Evolutionary conservation across 2,329 filamentous ascomycete genomes (phyloP), one percentile per base, ranked within the genome.

Genomic region (Camptophora hylomeconis): DNA sequence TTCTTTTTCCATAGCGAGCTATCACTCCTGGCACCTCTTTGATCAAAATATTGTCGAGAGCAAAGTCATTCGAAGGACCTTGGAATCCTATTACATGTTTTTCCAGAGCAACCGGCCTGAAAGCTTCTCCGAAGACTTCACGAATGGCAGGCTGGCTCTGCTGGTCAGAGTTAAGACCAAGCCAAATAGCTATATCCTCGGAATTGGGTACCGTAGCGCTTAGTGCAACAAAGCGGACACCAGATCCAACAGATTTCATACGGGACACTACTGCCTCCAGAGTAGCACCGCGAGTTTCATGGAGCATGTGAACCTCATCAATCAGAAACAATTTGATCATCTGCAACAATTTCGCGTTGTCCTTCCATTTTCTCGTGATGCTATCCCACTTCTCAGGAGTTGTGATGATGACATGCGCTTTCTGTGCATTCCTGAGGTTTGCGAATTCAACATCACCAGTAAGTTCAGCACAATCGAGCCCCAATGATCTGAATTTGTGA

Each of bases 361-460:
- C 82, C 42, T 75, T 73, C 83, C 83, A 92, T 47, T 82, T 86
- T 11, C 82, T 66, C 1, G 83, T 92, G 50, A 89, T 75, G 35
- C 80, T 87, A 48, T 92, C 82, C 82, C 82, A 92, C 47, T 92
- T 92, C 52, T 92, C 82, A 0, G 83, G 82, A 0, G 82, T 92
- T 0, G 83, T 89, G 37, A 92, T 67, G 40, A 92, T 87, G 38
- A 92, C 80, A 25, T 75, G 75, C 3, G 81, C 81, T 41, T 64
- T 71, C 36, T 82, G 75, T 5, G 87, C 76, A 30, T 67, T 70
- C 13, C 63, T 63, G 35, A 84, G 61, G 40, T 86, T 73, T 4
- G 58, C 54, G 28, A 67, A 61, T 20, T 80, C 75, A 0, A 80
- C 86, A 47, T 92, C 83, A 1, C 83, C 82, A 3, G 83, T 92